Conservation (phyloP, 192 early-diverging fungal genomes). For the Podila epigama region DNA sequence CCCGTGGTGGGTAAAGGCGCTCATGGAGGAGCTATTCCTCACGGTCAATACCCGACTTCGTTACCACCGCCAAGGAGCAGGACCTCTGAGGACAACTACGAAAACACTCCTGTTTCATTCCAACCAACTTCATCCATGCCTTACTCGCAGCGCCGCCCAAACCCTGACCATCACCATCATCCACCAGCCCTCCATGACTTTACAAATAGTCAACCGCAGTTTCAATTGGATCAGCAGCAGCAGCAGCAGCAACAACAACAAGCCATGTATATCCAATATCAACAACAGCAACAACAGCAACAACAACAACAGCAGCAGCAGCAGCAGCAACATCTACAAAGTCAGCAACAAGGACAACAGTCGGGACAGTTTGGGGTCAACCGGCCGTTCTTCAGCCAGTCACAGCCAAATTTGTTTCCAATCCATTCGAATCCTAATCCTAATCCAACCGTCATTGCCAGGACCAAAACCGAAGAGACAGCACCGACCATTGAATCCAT, state of each 20-base stretch:
- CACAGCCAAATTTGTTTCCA: conserved; percentile 3
- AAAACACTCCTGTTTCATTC: neutral
- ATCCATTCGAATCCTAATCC: conserved; percentile 10
- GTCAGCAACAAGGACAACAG: neutral
- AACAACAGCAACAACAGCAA: conserved; percentile 10
- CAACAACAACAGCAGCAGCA: conserved; percentile 19
- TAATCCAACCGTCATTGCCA: conserved; percentile 12
- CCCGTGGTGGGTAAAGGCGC: conserved; percentile 7
- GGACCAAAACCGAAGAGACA: neutral
- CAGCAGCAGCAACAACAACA: conserved; percentile 16
- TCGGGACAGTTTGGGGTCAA: neutral
- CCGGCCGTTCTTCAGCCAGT: conserved; percentile 7
- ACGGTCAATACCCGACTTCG: neutral
- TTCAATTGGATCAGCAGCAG: conserved; percentile 4
- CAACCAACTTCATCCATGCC: neutral
- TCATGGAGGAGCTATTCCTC: neutral
- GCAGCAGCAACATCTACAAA: conserved; percentile 1
- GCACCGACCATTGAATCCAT: conserved; percentile 1
- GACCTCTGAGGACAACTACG: conserved; percentile 7
- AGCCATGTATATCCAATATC: too few species aligned
- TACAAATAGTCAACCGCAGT: neutral
- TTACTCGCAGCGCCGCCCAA: conserved; percentile 1
- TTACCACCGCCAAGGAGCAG: conserved; percentile 2
- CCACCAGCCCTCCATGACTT: conserved; percentile 24
- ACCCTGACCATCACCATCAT: conserved; percentile 24